These are phyloP conservation scores for Entelexis sorbosivorans DNA, from an alignment of 1,139 yeast genomes.

Conservation along the genomic window DNA sequence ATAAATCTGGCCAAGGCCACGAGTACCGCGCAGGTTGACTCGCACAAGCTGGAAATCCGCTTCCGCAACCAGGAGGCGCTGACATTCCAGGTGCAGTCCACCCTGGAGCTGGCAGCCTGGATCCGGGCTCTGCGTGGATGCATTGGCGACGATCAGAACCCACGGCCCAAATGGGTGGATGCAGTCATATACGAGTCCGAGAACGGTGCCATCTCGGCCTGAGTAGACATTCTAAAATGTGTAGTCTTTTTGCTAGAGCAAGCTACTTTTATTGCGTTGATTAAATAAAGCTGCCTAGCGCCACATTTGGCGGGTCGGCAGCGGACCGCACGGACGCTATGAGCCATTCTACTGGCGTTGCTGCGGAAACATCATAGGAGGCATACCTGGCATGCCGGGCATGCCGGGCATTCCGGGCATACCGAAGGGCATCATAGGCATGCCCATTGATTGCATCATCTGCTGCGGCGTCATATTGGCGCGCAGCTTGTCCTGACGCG, in stretches of 20 bases:
- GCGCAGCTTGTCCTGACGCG: constrained; percentile 72
- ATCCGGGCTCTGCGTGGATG: constrained; percentile 23
- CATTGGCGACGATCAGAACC: constrained; percentile 19
- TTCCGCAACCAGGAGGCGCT: constrained; percentile 57
- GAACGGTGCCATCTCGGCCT: not conserved
- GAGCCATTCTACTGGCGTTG: not conserved
- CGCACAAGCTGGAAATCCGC: constrained; percentile 40
- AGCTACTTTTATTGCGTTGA: not conserved
- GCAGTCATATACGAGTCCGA: constrained; percentile 19
- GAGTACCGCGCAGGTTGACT: constrained; percentile 30
- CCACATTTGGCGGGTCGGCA: no score
- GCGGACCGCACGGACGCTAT: no score
- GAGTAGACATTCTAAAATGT: not conserved
- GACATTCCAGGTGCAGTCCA: constrained; percentile 53
- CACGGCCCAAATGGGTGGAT: constrained; percentile 22
- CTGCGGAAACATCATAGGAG: constrained; percentile 1
- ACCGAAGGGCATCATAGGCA: constrained; percentile 15
- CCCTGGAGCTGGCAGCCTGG: constrained; percentile 45
- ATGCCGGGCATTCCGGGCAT: constrained; percentile 24
- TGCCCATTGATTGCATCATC: constrained; percentile 31
- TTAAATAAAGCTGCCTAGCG: not conserved
- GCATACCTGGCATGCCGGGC: constrained; percentile 8
- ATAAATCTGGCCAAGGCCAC: constrained; percentile 56
- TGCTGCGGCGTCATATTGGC: constrained; percentile 60
- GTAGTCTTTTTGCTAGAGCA: not conserved